Evolutionary conservation across 1,139 yeast genomes (phyloP).

Genomic region (Geotrichum aggregatum): DNA sequence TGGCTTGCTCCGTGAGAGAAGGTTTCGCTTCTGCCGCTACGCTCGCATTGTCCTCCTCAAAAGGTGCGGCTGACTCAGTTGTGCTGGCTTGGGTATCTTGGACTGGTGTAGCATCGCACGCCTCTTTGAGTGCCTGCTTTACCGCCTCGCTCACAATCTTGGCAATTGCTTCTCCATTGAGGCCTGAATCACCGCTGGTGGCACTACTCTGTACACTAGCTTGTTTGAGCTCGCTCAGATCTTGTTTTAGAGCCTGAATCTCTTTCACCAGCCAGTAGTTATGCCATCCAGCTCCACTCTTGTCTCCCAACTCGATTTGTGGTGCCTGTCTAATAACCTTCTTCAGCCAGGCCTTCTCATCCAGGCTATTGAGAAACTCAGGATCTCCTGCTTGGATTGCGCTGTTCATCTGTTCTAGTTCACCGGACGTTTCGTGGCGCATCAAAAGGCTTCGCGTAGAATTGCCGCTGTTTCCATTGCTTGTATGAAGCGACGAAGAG

Average conservation of each 20-base stretch:
- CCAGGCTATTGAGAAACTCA: slow-evolving; percentile 47
- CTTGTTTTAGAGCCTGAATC: slow-evolving; percentile 32
- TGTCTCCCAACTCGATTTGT: slow-evolving; percentile 54
- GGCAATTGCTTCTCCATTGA: background rate
- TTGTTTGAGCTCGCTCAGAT: background rate
- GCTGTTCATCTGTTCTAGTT: slow-evolving; percentile 49
- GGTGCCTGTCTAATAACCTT: slow-evolving; percentile 51
- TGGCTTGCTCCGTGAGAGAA: no score
- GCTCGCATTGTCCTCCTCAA: background rate
- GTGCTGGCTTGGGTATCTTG: background rate
- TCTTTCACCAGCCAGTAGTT: slow-evolving; percentile 50
- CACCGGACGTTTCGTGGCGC: slow-evolving; percentile 13
- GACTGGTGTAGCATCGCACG: background rate
- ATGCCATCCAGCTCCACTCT: slow-evolving; percentile 64
- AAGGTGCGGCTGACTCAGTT: background rate
- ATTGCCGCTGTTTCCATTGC: slow-evolving; percentile 19
- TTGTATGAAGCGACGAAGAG: no score
- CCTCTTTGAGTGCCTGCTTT: background rate
- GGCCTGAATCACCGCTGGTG: background rate
- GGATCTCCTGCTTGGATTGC: slow-evolving; percentile 53
- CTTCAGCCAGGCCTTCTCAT: slow-evolving; percentile 47
- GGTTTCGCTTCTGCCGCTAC: no score
- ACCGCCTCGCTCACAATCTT: slow-evolving; percentile 3
- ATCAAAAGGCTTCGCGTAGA: background rate
- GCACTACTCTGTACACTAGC: background rate